Conservation (phyloP, 441 rosid genomes). For the Erysimum pusillum region DNA sequence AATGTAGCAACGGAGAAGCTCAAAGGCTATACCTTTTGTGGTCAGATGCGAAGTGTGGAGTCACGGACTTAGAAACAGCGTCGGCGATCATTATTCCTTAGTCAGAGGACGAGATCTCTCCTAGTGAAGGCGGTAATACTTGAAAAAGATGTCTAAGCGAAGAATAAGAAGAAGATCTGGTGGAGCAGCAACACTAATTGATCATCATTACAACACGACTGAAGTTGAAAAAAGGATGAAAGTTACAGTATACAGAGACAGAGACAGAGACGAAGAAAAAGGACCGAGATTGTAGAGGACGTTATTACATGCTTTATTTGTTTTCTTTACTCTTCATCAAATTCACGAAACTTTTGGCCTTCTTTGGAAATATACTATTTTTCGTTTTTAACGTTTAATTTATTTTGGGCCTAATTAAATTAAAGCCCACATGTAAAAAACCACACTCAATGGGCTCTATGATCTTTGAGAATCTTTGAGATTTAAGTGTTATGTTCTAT, state of each 20-base stretch:
- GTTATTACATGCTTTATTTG: not conserved
- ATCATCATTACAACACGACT: conserved; percentile 24
- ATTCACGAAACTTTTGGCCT: conserved; percentile 2
- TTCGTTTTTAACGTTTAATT: not conserved
- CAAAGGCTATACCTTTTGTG: conserved; percentile 66
- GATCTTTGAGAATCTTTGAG: no score
- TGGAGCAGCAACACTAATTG: conserved; percentile 16
- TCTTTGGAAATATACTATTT: not conserved
- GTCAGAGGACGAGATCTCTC: conserved; percentile 32
- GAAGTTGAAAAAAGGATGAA: conserved; percentile 17
- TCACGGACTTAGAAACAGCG: conserved; percentile 51
- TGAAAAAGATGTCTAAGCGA: conserved; percentile 32
- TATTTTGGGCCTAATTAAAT: no score
- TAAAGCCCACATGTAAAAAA: no score
- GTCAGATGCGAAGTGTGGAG: conserved; percentile 64
- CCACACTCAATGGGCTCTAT: no score
- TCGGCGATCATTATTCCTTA: conserved; percentile 57
- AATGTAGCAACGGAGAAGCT: conserved; percentile 8
- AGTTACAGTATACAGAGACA: not conserved
- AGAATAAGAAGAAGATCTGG: conserved; percentile 39
- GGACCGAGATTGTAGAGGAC: conserved; percentile 49
- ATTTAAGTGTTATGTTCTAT: no score
- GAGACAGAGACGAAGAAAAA: conserved; percentile 36
- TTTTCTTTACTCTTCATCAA: not conserved
- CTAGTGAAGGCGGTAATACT: conserved; percentile 21